Base-by-base conservation (phyloP, 2,329 filamentous ascomycete genomes). In the Chaetomium olivaceum region DNA sequence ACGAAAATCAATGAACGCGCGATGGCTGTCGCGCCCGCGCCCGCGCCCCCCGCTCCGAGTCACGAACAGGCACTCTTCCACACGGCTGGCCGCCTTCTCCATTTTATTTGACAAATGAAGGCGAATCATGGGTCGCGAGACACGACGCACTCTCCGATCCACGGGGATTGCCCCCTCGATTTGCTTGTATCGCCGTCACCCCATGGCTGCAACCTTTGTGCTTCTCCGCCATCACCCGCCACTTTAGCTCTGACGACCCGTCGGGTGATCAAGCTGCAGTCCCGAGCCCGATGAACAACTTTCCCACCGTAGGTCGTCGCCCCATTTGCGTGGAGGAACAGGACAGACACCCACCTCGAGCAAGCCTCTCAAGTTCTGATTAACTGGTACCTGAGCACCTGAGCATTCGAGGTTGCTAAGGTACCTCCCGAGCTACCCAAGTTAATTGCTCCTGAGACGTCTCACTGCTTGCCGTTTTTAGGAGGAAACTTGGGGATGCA, bases 121-220 rank as follows among this genome's bases (percentile, higher is more conserved):
- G 14, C 51, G 36, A 56, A 33, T 52, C 46, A 62, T 23, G 14
- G 21, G 31, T 39, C 50, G 50, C 50, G 50, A 9, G 21, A 55
- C 27, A 8, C n/a, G 39, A 25, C 8, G 19, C 46, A 48, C 25
- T 52, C 19, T 61, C 33, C 29, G 56, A 57, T 63, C 23, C 64
- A 57, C 48, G n/a, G n/a, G 25, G 14, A 19, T 27, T 36, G 9
- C 12, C 27, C 27, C 59, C 36, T 62, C 43, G 56, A 61, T 58
- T 58, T 29, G 52, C 43, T 25, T 64, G 51, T 61, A 33, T 66
- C 56, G 51, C 51, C 16, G 64, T 61, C 51, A 66, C 61, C 39
- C 39, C 64, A 46, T 61, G 64, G 19, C 58, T 59, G 65, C 62
- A 58, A 59, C 58, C 52, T 55, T 61, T 55, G 58, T 62, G 61